Evolutionary conservation across 495 filamentous ascomycete genomes (phyloP), one percentile per base, ranked within the genome.

Genomic region (Umbilicaria muhlenbergii): DNA sequence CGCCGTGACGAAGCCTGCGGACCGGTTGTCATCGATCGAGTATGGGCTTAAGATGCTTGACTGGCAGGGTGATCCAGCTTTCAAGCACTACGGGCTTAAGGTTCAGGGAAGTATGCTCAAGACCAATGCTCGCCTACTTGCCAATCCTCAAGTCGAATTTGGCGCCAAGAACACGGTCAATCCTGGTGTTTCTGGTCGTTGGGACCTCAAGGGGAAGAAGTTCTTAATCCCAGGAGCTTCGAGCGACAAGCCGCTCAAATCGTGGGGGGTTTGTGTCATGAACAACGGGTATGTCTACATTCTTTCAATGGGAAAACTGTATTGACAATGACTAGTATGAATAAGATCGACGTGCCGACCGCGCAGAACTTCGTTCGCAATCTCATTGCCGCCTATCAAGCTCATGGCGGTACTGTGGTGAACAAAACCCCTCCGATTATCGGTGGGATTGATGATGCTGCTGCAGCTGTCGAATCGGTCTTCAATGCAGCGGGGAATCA

Each of bases 191-290:
- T 57, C 56, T 32, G 91, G 88, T 17, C 78, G 83, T 11, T 98
- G 91, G 91, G 83, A 91, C 58, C 70, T 95, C 16, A 76, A 81
- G 13, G 78, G 77, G 28, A 80, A 78, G 55, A 83, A 80, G 45
- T 95, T 95, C 53, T 53, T 79, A 2, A 50, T 56, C 34, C 54
- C 71, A 0, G 84, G 92, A 58, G 49, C 58, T 3, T 37, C 45
- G 0, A 8, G 4, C 4, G 24, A 28, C 24, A 43, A 54, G 7
- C 64, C 70, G 0, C 67, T 96, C 11, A 65, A 66, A 35, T 66
- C 66, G 10, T 98, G 89, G 87, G 80, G 74, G 21, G 61, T 95
- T 28, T 70, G 73, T 38, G 67, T 69, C 24, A 70, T 79, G 18
- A 28, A 47, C 54, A 8, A 64, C 60, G 7, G 62, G 65, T 8